Base-by-base conservation (phyloP, 257 asterid species). In the Coffea canephora region DNA sequence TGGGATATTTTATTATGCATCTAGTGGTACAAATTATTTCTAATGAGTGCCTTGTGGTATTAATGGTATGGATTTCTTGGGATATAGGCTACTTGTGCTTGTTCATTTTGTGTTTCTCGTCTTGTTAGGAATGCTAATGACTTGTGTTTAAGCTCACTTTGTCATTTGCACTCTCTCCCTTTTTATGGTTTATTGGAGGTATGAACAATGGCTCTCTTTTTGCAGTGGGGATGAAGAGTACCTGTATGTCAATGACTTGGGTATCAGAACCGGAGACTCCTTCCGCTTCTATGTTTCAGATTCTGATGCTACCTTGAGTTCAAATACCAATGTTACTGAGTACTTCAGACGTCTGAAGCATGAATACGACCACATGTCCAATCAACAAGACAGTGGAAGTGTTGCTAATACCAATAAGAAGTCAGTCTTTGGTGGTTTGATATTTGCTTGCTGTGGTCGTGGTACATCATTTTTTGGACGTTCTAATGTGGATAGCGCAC, bases 181-280 rank as follows among this genome's bases (percentile, higher is more conserved):
- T 27, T 77, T 10, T 65, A 41, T 80, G 27, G 18, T 48, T n/a
- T 0, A 73, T 46, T 49, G 31, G 21, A 71, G 68, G 14, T 73
- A 23, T 81, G 77, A 77, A 36, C 54, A 5, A n/a, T 54, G 11
- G 71, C 67, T 70, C 27, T 79, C 55, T 7, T 19, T 66, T 83
- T 84, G n/a, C 90, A 89, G 97, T 69, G 98, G 95, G 80, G 88
- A 91, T 41, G 96, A 93, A 81, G 94, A 93, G 85, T 95, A 91
- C 84, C 91, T 95, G 43, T 90, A 71, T 65, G 94, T 93, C 74
- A 74, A 82, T 18, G 89, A 88, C 46, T 39, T 43, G 27, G 98
- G 94, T 25, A 89, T 95, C 39, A 89, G 81, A 81, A 90, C 94
- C 23, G 96, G 93, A 70, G 98, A 95, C 48, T 78, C 89, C 77